Evolutionary conservation across 164 flowering plant species (phyloP), one percentile per base, ranked within the genome.

Genomic region (Protea cynaroides): DNA sequence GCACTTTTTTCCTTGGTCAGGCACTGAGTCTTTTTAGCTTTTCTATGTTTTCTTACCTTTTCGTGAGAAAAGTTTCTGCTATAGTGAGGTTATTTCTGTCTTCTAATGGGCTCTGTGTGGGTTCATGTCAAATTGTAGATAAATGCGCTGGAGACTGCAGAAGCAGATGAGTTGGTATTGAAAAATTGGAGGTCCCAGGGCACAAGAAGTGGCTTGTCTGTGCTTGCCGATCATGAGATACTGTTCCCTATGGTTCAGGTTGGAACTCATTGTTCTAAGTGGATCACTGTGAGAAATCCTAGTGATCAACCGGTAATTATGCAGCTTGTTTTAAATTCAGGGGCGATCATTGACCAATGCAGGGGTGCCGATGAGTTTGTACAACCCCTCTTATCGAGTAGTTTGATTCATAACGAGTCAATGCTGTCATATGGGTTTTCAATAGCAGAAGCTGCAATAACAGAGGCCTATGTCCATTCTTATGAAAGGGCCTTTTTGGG

Each of bases 281-380:
- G 81, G 87, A 82, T 91, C 64, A 71, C 79, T 9, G 85, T 91
- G 25, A 83, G 64, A 61, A 91, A 91, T 66, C 97, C 97, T 49
- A 87, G 86, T 72, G 69, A 77, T 57, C 56, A 81, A 53, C 89
- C 94, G 50, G 83, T 91, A 25, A 62, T 82, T 4, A 80, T 89
- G 93, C 96, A 91, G 84, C 85, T 91, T 43, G 72, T 91, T 61
- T 69, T 91, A 65, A 84, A 87, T 68, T 79, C 96, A 11, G 86
- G 83, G 49, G 83, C 71, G 71, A 71, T 86, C 24, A 65, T 88
- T 36, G 86, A 88, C 55, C 71, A 80, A 23, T 91, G 96, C 78
- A 74, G 64, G 71, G 65, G 53, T 24, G 19, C 71, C 29, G 84
- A 76, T 63, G 79, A 70, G 56, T 64, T 64, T 69, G 11, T 65